phyloP scores from a whole-genome alignment of 192 early-diverging fungal genomes.

The Coemansia sp. region DNA sequence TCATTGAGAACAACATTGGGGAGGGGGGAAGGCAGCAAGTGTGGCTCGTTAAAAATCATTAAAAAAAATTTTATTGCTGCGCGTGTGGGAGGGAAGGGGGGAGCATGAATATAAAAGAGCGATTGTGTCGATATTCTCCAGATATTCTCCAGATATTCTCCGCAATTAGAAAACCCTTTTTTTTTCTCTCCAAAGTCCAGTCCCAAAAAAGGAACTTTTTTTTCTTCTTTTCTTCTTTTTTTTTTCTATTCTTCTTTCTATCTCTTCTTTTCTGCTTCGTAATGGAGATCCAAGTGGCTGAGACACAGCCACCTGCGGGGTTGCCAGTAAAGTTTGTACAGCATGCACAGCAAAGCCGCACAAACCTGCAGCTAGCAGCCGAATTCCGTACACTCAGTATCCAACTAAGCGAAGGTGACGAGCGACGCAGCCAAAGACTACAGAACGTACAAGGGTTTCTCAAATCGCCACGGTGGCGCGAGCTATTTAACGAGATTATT shows the following conservation, averaged over 20 bases:
- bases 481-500: constrained; percentile 28
- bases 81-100: background rate
- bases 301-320: constrained; percentile 4
- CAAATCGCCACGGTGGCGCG: constrained; percentile 27
- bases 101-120: background rate
- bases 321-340: background rate
- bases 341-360: constrained; percentile 4
- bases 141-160: too few relatives aligned
- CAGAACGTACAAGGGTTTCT: constrained; percentile 6
- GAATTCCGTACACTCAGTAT: constrained; percentile 57
- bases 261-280: background rate
- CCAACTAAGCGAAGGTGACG: constrained; percentile 33
- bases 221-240: background rate
- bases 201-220: background rate
- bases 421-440: constrained; percentile 7
- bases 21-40: too few relatives aligned
- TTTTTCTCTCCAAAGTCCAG: too few relatives aligned
- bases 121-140: too few relatives aligned
- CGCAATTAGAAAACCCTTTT: too few relatives aligned
- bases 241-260: background rate
- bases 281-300: constrained; percentile 23
- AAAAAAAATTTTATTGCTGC: background rate
- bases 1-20: background rate
- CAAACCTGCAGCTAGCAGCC: constrained; percentile 27
- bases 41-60: background rate